Evolutionary conservation across 257 asterid genomes (phyloP), one percentile per base, ranked within the genome.

Genomic region (Asclepias syriaca): DNA sequence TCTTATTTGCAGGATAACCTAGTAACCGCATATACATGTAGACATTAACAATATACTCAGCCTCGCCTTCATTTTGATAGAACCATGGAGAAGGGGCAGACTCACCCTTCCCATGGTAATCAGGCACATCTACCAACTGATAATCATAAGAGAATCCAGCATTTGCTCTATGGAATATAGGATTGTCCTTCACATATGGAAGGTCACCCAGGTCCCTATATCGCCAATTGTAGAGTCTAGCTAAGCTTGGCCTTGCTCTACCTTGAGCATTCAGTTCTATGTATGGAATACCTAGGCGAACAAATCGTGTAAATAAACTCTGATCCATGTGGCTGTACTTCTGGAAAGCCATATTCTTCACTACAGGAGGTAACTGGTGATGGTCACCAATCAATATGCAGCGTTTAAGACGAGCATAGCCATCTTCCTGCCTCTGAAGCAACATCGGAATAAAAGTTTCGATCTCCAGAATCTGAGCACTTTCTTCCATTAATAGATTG

Each of bases 271-370:
- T 95, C 63, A 95, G 93, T 81, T 95, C 98, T 81, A 95, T 92
- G 77, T 95, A 92, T 45, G 99, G 99, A 78, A 92, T 88, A 66
- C 98, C 99, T 46, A 95, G 82, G 66, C 99, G 96, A 51, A 95
- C 98, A 73, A 95, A 95, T 85, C 99, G 88, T 40, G 99, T 92
- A 79, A 95, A 95, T 50, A 95, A 87, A 75, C 99, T 95, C 81
- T 95, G 99, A 82, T 95, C 99, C 99, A 95, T 95, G 82, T 95
- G 99, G 76, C 99, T 95, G 87, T 95, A 95, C 87, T 95, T 95
- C 89, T 95, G 99, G 76, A 95, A 95, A 80, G 99, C 99, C 99
- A 95, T 95, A 81, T 95, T 95, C 85, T 95, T 95, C 78, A 95
- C 99, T 60, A 95, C 99, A 75, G 99, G 99, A 59, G 99, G 99